These are phyloP conservation scores for Parasarocladium wereldwijsianum DNA, from an alignment of 2,329 filamentous ascomycete species.

Conservation along the genomic window DNA sequence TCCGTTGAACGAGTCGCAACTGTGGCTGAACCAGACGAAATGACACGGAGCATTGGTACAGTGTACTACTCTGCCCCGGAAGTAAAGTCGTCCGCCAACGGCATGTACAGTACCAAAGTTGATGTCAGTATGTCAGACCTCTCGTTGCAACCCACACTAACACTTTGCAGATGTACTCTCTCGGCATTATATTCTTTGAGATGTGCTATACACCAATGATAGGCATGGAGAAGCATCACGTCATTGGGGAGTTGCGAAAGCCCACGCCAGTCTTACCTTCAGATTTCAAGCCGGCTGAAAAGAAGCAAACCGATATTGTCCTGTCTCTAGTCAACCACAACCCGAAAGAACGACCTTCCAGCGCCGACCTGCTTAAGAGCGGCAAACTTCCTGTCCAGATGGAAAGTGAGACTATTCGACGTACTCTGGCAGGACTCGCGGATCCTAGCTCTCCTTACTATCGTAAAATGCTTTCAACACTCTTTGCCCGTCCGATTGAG, in stretches of 20 bases:
- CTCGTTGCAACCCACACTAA: constrained; percentile 7
- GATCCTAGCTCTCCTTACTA: constrained; percentile 81
- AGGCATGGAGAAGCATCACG: constrained; percentile 49
- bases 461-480: constrained; percentile 70
- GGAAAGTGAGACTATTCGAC: constrained; percentile 79
- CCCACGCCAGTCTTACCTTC: constrained; percentile 53
- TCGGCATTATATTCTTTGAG: constrained; percentile 96
- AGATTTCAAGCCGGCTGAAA: constrained; percentile 55
- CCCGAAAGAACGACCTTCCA: constrained; percentile 69
- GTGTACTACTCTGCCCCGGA: constrained; percentile 90
- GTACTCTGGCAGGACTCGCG: constrained; percentile 65
- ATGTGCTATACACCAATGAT: constrained; percentile 68
- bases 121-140: constrained; percentile 43
- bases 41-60: constrained; percentile 61
- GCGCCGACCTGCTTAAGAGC: constrained; percentile 67
- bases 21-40: constrained; percentile 38
- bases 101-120: constrained; percentile 82
- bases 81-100: constrained; percentile 58
- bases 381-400: constrained; percentile 82
- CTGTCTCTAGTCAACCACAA: constrained; percentile 67
- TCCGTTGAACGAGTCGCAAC: constrained; percentile 38
- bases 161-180: constrained; percentile 66
- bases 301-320: constrained; percentile 67
- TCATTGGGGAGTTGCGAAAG: constrained; percentile 54
- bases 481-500: constrained; percentile 65